phyloP scores from a whole-genome alignment of 208 protist genomes.

The Leishmania amazonensis region DNA sequence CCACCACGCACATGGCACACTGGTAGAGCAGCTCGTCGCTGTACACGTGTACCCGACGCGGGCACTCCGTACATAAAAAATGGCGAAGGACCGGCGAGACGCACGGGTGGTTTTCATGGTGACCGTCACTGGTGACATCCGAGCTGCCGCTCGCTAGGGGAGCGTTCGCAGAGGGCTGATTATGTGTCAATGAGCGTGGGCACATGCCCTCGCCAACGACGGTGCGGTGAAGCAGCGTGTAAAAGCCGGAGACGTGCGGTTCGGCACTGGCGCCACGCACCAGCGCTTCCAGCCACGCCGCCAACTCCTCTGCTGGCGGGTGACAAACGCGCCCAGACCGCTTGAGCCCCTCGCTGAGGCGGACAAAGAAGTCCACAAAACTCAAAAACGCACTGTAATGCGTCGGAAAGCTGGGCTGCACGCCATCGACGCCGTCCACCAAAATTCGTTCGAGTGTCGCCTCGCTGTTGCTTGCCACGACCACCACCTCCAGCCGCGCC shows the following conservation, averaged over 20 bases:
- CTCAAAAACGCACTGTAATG: conserved; percentile 14
- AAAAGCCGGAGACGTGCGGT: conserved; percentile 48
- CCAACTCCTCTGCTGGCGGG: not conserved
- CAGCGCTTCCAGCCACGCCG: conserved; percentile 10
- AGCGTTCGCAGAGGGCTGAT: not conserved
- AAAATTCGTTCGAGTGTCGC: conserved; percentile 8
- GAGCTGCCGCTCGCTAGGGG: not conserved
- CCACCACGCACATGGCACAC: conserved; percentile 38
- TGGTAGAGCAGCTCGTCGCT: conserved; percentile 47
- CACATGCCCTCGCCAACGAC: conserved; percentile 15
- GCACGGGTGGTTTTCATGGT: not conserved
- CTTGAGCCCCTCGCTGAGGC: conserved; percentile 1
- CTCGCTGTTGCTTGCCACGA: not conserved
- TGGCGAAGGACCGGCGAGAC: not conserved
- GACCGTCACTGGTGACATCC: not conserved
- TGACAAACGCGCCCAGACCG: not conserved
- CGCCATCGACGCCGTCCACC: not conserved
- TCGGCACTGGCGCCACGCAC: conserved; percentile 8
- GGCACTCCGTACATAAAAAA: conserved; percentile 3
- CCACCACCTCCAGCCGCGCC: not conserved
- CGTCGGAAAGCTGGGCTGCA: not conserved
- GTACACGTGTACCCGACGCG: conserved; percentile 31
- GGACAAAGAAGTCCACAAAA: conserved; percentile 21
- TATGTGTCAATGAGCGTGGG: not conserved
- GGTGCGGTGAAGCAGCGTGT: conserved; percentile 40